Conservation (phyloP, 805 yeast genomes). For the Crinitomyces ghanaensis region DNA sequence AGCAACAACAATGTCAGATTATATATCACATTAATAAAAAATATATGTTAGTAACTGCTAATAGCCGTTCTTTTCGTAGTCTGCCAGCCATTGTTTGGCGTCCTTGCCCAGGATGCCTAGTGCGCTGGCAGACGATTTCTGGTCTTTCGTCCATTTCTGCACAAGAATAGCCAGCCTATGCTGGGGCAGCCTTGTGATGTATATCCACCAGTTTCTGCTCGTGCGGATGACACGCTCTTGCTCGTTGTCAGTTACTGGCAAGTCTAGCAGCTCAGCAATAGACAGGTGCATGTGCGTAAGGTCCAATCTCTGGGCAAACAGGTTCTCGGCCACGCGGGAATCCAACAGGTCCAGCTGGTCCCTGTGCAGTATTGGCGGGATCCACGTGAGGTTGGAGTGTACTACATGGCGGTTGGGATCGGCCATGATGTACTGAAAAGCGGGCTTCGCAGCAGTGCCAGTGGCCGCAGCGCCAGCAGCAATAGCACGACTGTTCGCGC, state of each 20-base stretch:
- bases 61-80: conserved; percentile 14
- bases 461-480: too few relatives aligned
- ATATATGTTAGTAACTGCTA: conserved; percentile 3
- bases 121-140: conserved; percentile 10
- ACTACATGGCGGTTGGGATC: too few relatives aligned
- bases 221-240: conserved; percentile 17
- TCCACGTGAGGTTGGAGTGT: conserved; percentile 16
- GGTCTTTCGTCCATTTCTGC: conserved; percentile 13
- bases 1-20: too few relatives aligned
- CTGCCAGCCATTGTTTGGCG: conserved; percentile 20
- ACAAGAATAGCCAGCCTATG: conserved; percentile 17
- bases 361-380: conserved; percentile 12
- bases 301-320: conserved; percentile 9
- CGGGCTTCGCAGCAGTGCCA: too few relatives aligned
- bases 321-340: conserved; percentile 8
- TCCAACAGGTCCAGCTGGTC: conserved; percentile 9
- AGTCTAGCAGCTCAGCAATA: conserved; percentile 7
- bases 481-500: too few relatives aligned
- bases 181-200: conserved; percentile 16
- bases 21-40: too few relatives aligned
- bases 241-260: conserved; percentile 7
- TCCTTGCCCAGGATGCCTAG: conserved; percentile 19
- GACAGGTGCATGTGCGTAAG: conserved; percentile 15
- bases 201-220: conserved; percentile 20
- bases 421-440: too few relatives aligned